These are phyloP conservation scores for Skeletonema tropicum DNA, from an alignment of 108 stramenopile species.

Conservation along the genomic window DNA sequence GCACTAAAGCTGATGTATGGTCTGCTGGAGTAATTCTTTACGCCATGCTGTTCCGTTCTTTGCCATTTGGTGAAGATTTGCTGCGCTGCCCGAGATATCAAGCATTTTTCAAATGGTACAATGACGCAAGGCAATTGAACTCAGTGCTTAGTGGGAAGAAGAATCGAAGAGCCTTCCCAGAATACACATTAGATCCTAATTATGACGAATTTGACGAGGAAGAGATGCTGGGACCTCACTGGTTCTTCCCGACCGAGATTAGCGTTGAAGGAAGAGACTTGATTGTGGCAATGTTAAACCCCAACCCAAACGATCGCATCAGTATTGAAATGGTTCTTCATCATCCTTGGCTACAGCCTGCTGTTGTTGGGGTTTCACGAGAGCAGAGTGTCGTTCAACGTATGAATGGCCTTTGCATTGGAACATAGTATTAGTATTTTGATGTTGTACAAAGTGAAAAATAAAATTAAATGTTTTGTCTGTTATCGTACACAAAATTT, in stretches of 20 bases:
- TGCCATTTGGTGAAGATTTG: conserved; percentile 91
- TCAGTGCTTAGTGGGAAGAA: conserved; percentile 30
- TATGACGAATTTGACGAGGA: conserved; percentile 73
- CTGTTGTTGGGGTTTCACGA: background rate
- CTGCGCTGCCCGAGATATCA: conserved; percentile 87
- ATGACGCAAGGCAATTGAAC: conserved; percentile 59
- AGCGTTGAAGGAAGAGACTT: conserved; percentile 73
- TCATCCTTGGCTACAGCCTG: conserved; percentile 71
- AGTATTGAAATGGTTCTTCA: conserved; percentile 71
- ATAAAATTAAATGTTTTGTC: background rate
- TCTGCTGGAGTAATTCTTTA: conserved; percentile 94
- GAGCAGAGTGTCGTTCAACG: background rate
- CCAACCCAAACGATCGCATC: conserved; percentile 69
- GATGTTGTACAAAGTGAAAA: background rate
- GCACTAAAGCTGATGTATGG: conserved; percentile 93
- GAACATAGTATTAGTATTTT: conserved; percentile 16
- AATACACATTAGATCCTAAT: conserved; percentile 62
- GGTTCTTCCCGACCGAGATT: conserved; percentile 79
- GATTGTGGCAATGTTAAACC: conserved; percentile 91
- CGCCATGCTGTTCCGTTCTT: conserved; percentile 86
- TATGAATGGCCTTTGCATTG: conserved; percentile 25
- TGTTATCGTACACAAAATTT: background rate
- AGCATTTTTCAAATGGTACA: conserved; percentile 87
- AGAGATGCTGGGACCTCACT: conserved; percentile 78
- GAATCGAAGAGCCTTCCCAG: conserved; percentile 62